Base-by-base conservation (phyloP, 2,329 filamentous ascomycete species). In the Colletotrichum agaves region DNA sequence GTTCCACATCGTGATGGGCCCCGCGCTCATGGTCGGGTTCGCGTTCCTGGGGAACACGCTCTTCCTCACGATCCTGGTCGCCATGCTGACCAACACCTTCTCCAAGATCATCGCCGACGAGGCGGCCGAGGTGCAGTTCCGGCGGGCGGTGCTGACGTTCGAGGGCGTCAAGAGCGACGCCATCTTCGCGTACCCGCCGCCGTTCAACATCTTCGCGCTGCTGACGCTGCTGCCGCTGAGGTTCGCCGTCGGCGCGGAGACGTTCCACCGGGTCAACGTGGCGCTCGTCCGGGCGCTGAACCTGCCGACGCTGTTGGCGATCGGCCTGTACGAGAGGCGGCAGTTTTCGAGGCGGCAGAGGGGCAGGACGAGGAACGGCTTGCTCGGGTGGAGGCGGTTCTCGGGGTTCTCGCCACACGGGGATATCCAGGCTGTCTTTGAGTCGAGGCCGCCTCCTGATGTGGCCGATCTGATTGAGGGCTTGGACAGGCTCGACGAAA, bases 41-140 rank as follows among this genome's bases (percentile, higher is more conserved):
- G 90, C 91, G 5, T 92, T 93, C 73, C 81, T 93, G 7, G 91
- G 91, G 56, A 93, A 93, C 76, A 92, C 90, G 0, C 84, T 93
- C 43, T 93, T 93, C 79, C 80, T 93, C 44, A 93, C 91, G 1
- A 91, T 93, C 70, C 83, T 93, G 2, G 90, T 93, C 1, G 91
- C 91, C 17, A 91, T 92, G 79, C 84, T 93, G 35, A 90, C 87
- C 64, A 92, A 91, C 74, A 92, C 90, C 0, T 92, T 92, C 74
- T 88, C 87, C 61, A 88, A 87, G 61, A 90, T 93, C 57, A 89
- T 90, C n/a, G 83, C 84, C 56, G 90, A 92, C 70, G 89, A 90
- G 17, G 87, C 87, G 0, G 88, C 90, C 4, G 91, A 93, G 76
- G 89, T 92, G 31, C 88, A 91, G 70, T 93, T 92, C 75, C 87